These are phyloP conservation scores for Neofusicoccum umdonicola DNA, from an alignment of 2,329 filamentous ascomycete species.

Conservation along the genomic window DNA sequence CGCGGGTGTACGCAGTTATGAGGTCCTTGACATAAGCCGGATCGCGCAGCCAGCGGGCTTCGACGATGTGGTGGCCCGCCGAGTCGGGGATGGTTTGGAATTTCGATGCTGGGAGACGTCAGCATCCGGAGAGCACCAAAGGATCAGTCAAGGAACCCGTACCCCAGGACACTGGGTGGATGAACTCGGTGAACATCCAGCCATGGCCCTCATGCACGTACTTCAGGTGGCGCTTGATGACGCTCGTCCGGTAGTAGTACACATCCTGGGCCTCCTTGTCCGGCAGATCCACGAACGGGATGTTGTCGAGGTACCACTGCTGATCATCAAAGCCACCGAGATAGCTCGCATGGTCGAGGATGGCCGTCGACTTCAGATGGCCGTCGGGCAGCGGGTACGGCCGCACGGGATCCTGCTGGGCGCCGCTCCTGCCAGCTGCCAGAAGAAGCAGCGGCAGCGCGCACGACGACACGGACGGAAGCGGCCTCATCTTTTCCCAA, in stretches of 20 bases:
- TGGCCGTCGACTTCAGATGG: conserved; percentile 1
- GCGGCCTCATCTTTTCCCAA: too few relatives aligned
- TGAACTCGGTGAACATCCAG: conserved; percentile 46
- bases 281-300: conserved; percentile 46
- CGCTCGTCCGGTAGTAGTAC: conserved; percentile 47
- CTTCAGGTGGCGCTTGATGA: conserved; percentile 42
- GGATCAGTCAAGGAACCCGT: conserved; percentile 26
- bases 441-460: too few relatives aligned
- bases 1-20: conserved; percentile 38
- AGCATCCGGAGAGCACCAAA: neutral
- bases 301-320: conserved; percentile 38
- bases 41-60: conserved; percentile 41
- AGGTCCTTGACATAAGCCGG: conserved; percentile 41
- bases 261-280: conserved; percentile 43
- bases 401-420: neutral
- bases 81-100: conserved; percentile 27
- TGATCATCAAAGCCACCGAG: conserved; percentile 23
- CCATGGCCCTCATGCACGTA: conserved; percentile 42
- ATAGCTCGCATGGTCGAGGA: conserved; percentile 25
- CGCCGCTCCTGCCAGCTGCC: too few relatives aligned
- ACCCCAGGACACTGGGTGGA: conserved; percentile 41
- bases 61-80: conserved; percentile 26
- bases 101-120: conserved; percentile 20
- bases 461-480: too few relatives aligned
- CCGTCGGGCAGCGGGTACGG: neutral